phyloP scores from a whole-genome alignment of 805 yeast genomes.

The Teunomyces atbi region DNA sequence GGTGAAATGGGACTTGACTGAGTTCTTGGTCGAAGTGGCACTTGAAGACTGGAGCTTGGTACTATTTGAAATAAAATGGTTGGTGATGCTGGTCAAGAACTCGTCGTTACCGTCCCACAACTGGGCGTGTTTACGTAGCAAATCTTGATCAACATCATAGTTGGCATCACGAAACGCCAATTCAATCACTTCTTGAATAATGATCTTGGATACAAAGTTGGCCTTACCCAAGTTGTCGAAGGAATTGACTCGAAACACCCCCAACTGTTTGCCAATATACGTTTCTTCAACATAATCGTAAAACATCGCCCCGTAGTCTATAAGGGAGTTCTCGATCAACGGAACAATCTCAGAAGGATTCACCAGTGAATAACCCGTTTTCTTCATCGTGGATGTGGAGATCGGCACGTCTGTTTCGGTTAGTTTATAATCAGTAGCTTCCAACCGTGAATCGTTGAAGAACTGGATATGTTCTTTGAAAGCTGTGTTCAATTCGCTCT shows the following conservation, averaged over 20 bases:
- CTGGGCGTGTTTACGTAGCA: constrained; percentile 38
- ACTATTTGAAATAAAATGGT: constrained; percentile 37
- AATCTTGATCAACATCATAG: constrained; percentile 29
- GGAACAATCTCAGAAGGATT: constrained; percentile 34
- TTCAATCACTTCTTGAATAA: constrained; percentile 49
- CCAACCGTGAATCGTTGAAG: constrained; percentile 21
- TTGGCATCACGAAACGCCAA: constrained; percentile 46
- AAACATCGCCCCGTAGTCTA: constrained; percentile 47
- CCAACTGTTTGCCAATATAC: constrained; percentile 48
- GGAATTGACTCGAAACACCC: constrained; percentile 50
- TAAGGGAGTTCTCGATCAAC: constrained; percentile 30
- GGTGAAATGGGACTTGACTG: constrained; percentile 34
- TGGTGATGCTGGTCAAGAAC: constrained; percentile 36
- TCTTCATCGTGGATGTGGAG: constrained; percentile 30
- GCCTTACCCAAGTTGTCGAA: constrained; percentile 50
- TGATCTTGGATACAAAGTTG: constrained; percentile 45
- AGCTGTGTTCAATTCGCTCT: constrained; percentile 44
- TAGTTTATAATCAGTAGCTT: constrained; percentile 16
- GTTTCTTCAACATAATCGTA: constrained; percentile 33
- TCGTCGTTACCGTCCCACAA: constrained; percentile 51
- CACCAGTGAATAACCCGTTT: constrained; percentile 30
- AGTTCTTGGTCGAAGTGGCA: constrained; percentile 31
- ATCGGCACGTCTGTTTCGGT: constrained; percentile 31
- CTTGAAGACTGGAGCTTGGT: constrained; percentile 44
- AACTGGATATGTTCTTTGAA: constrained; percentile 37